Percentiles rank a stretch among this genome's conserved stretches.
Conservation (phyloP, 805 yeast species). For the Yarrowia sp. region DNA sequence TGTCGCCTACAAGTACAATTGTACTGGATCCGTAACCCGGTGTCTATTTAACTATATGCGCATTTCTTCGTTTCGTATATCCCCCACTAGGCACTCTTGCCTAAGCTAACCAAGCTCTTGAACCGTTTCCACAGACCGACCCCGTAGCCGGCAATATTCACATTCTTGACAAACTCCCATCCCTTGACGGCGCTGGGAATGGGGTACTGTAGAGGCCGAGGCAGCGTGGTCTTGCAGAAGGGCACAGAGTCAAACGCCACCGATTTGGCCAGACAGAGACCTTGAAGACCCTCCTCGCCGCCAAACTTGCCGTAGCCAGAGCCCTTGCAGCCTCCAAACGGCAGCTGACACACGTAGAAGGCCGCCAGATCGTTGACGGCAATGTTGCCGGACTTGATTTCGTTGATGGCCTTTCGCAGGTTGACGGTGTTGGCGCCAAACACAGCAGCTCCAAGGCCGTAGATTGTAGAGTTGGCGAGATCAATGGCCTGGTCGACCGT, state of each 20-base stretch:
- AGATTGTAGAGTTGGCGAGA: constrained; percentile 82
- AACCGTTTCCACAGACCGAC: constrained; percentile 65
- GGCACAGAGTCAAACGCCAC: constrained; percentile 85
- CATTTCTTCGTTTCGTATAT: not conserved
- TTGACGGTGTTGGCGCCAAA: constrained; percentile 70
- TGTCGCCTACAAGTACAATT: too few relatives aligned
- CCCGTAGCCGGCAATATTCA: constrained; percentile 82
- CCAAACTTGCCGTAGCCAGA: constrained; percentile 98
- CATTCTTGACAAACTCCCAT: constrained; percentile 83
- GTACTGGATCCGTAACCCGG: too few relatives aligned
- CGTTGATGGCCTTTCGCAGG: constrained; percentile 68
- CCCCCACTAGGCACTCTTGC: constrained; percentile 14
- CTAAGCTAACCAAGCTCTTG: constrained; percentile 30
- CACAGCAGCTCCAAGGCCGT: constrained; percentile 91
- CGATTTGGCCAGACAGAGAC: constrained; percentile 85
- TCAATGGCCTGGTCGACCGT: constrained; percentile 70
- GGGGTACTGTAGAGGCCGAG: constrained; percentile 91
- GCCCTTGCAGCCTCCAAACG: constrained; percentile 93
- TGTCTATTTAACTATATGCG: not conserved
- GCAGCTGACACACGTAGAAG: constrained; percentile 91
- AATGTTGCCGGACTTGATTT: constrained; percentile 83
- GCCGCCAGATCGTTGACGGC: constrained; percentile 99
- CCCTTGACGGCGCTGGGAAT: constrained; percentile 80
- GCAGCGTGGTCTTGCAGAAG: constrained; percentile 78
- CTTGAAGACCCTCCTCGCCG: constrained; percentile 95